Evolutionary conservation across 371 early-diverging fungal genomes (phyloP).

Genomic region (Circinella umbellata): DNA sequence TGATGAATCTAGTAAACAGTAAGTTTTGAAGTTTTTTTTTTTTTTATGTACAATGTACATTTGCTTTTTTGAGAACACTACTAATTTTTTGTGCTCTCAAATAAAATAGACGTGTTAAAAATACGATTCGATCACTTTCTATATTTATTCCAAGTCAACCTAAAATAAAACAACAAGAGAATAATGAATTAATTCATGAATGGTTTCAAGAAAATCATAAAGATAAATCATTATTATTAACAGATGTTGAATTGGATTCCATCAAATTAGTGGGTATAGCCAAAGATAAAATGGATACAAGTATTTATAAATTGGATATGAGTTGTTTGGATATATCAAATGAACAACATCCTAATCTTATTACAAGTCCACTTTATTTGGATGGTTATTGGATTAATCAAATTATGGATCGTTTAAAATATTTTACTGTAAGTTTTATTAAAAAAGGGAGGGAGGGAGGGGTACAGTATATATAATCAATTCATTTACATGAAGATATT

Average conservation of each 20-base stretch:
- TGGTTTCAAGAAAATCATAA: constrained; percentile 31
- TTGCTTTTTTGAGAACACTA: too few relatives aligned
- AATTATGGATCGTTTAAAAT: constrained; percentile 28
- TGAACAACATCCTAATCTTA: constrained; percentile 27
- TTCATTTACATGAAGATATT: background rate
- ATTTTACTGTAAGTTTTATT: constrained; percentile 32
- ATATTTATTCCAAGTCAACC: constrained; percentile 46
- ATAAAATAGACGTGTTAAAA: constrained; percentile 29
- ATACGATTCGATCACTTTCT: constrained; percentile 37
- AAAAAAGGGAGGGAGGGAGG: too few relatives aligned
- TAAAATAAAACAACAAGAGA: constrained; percentile 26
- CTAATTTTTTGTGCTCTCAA: too few relatives aligned
- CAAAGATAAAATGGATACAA: constrained; percentile 35
- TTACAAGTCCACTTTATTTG: constrained; percentile 48
- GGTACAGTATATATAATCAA: too few relatives aligned
- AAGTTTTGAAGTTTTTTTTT: background rate
- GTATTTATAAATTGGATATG: constrained; percentile 40
- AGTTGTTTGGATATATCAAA: constrained; percentile 38
- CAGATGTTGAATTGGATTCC: constrained; percentile 27
- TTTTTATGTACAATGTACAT: background rate
- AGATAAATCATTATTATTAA: constrained; percentile 11
- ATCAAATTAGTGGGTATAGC: constrained; percentile 43
- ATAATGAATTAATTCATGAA: constrained; percentile 3
- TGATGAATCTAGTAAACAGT: background rate
- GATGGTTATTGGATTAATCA: constrained; percentile 54